Evolutionary conservation across 805 yeast genomes (phyloP).

Genomic region (Metschnikowia chrysomelidarum): DNA sequence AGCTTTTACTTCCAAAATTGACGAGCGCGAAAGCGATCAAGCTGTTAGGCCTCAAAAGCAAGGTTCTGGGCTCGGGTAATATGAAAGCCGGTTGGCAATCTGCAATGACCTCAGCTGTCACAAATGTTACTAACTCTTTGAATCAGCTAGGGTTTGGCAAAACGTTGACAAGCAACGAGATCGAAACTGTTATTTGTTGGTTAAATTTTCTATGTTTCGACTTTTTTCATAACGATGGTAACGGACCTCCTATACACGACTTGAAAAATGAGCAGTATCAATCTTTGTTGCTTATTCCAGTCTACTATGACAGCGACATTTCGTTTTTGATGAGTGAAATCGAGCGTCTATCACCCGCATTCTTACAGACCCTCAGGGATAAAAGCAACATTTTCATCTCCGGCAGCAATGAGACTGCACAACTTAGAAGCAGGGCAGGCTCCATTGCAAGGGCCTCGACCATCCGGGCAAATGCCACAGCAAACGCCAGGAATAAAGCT

Average conservation of each 20-base stretch:
- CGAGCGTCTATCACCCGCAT: conserved; percentile 56
- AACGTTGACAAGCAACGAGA: conserved; percentile 55
- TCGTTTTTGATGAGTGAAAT: conserved; percentile 53
- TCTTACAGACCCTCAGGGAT: conserved; percentile 47
- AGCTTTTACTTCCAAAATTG: conserved; percentile 69
- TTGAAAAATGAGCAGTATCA: conserved; percentile 65
- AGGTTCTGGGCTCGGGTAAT: conserved; percentile 8
- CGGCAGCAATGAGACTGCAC: conserved; percentile 14
- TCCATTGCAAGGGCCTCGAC: conserved; percentile 64
- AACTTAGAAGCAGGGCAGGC: conserved; percentile 35
- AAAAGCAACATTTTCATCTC: conserved; percentile 38
- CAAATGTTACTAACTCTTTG: conserved; percentile 45
- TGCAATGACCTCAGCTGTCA: conserved; percentile 48
- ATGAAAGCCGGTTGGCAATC: conserved; percentile 37
- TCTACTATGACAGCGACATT: conserved; percentile 55
- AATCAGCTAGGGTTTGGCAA: conserved; percentile 51
- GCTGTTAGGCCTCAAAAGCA: conserved; percentile 23
- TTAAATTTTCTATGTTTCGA: conserved; percentile 59
- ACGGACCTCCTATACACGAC: conserved; percentile 70
- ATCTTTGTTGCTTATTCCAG: conserved; percentile 59
- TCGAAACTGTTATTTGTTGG: conserved; percentile 73
- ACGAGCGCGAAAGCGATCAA: conserved; percentile 41
- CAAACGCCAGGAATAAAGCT: conserved; percentile 46
- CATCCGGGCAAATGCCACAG: conserved; percentile 68
- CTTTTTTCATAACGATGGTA: conserved; percentile 78